phyloP scores from a whole-genome alignment of 345 rosid genomes.

The Populus simonii region DNA sequence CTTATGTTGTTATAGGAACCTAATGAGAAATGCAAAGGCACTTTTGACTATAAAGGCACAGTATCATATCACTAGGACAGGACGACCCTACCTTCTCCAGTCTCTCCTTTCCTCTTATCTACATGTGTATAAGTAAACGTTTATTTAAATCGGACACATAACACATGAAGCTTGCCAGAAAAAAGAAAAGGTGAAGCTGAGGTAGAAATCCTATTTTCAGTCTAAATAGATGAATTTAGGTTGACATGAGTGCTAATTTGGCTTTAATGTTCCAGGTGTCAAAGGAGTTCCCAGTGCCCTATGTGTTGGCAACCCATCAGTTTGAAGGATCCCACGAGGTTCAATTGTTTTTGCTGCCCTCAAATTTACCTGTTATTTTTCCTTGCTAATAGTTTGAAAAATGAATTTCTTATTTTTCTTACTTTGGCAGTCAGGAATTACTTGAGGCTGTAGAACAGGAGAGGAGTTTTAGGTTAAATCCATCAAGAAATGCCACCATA shows the following conservation, averaged over 20 bases:
- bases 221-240: not conserved
- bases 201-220: not conserved
- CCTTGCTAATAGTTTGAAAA: not conserved
- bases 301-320: conserved; percentile 97
- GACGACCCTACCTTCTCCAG: too few species aligned
- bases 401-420: conserved; percentile 7
- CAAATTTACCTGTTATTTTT: not conserved
- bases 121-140: not conserved
- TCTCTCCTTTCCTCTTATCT: not conserved
- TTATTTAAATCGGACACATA: not conserved
- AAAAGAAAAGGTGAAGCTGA: not conserved
- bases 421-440: conserved; percentile 70
- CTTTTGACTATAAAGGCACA: too few species aligned
- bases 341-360: not conserved
- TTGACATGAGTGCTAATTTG: not conserved
- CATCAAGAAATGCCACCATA: conserved; percentile 76
- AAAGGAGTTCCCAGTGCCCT: conserved; percentile 97
- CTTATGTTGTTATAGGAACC: too few species aligned
- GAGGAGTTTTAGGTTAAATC: conserved; percentile 69
- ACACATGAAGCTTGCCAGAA: not conserved
- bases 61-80: too few species aligned
- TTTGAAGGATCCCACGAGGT: conserved; percentile 90
- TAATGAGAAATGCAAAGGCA: too few species aligned
- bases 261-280: conserved; percentile 60
- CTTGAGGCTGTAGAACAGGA: conserved; percentile 87